Percentiles rank a stretch among this genome's conserved stretches.
Conservation (phyloP, 176 grass and related monocot genomes). For the Zoysia japonica region DNA sequence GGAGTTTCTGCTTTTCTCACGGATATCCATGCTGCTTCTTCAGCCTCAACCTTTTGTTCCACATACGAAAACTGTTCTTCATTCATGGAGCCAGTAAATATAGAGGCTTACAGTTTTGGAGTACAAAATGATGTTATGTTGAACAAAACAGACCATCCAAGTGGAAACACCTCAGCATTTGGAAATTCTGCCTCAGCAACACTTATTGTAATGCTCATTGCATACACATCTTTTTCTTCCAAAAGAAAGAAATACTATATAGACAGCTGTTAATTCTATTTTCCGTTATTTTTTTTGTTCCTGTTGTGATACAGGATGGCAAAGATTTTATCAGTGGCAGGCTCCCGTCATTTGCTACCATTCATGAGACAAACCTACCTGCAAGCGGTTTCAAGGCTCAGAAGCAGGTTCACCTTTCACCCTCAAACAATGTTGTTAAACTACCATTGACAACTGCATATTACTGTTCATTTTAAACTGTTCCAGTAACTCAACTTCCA, state of each 20-base stretch:
- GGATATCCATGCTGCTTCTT: conserved; percentile 59
- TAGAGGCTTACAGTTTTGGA: conserved; percentile 50
- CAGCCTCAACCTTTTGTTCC: conserved; percentile 39
- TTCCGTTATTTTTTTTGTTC: conserved; percentile 21
- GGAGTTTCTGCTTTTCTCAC: conserved; percentile 53
- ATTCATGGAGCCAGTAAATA: conserved; percentile 49
- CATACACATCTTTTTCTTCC: conserved; percentile 1
- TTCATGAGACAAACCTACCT: conserved; percentile 32
- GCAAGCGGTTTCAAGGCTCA: conserved; percentile 40
- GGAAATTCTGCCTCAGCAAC: conserved; percentile 36
- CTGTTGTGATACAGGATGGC: conserved; percentile 44
- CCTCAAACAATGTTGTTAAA: not conserved
- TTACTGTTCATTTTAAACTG: conserved; percentile 12
- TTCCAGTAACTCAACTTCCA: conserved; percentile 19
- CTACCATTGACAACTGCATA: not conserved
- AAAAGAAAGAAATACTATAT: not conserved
- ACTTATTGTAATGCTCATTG: conserved; percentile 41
- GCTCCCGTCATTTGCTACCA: conserved; percentile 34
- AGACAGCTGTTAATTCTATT: not conserved
- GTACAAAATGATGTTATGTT: conserved; percentile 35
- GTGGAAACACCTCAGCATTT: conserved; percentile 38
- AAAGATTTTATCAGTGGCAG: conserved; percentile 40
- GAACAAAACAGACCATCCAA: conserved; percentile 38
- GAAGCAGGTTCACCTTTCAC: conserved; percentile 43
- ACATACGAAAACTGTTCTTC: conserved; percentile 49